Evolutionary conservation across 208 protist genomes (phyloP).

Genomic region (Leishmania martiniquensis): DNA sequence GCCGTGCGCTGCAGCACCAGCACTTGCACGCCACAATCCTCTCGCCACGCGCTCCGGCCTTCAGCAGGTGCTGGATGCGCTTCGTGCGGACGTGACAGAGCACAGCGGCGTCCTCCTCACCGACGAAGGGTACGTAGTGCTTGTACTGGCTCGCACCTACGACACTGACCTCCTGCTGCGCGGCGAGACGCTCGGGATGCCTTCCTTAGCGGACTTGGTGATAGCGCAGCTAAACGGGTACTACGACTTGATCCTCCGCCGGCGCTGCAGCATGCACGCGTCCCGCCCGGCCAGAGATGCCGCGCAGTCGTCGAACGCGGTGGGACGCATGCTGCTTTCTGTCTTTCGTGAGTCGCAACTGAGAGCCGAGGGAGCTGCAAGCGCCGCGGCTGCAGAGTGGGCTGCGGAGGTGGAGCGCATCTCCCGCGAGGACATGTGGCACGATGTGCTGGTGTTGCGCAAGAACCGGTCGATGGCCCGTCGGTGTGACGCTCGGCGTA

Average conservation of each 20-base stretch:
- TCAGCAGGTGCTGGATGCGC: conserved; percentile 6
- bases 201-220: conserved; percentile 45
- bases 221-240: conserved; percentile 55
- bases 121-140: conserved; percentile 39
- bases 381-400: conserved; percentile 4
- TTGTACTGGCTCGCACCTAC: conserved; percentile 68
- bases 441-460: conserved; percentile 68
- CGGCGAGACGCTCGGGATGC: background rate
- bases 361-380: background rate
- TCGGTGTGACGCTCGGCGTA: conserved; percentile 3
- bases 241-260: conserved; percentile 62
- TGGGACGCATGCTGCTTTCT: conserved; percentile 4
- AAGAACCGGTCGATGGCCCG: conserved; percentile 36
- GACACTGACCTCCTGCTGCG: conserved; percentile 15
- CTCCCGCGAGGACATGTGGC: conserved; percentile 24
- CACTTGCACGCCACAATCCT: background rate
- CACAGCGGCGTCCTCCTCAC: conserved; percentile 22
- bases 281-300: conserved; percentile 1
- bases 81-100: conserved; percentile 26
- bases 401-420: conserved; percentile 7
- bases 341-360: background rate
- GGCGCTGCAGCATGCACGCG: conserved; percentile 30
- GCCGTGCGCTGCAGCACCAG: conserved; percentile 7
- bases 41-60: conserved; percentile 27
- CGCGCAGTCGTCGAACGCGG: background rate